phyloP scores from a whole-genome alignment of 345 rosid genomes.

The Eucalyptus pauciflora region DNA sequence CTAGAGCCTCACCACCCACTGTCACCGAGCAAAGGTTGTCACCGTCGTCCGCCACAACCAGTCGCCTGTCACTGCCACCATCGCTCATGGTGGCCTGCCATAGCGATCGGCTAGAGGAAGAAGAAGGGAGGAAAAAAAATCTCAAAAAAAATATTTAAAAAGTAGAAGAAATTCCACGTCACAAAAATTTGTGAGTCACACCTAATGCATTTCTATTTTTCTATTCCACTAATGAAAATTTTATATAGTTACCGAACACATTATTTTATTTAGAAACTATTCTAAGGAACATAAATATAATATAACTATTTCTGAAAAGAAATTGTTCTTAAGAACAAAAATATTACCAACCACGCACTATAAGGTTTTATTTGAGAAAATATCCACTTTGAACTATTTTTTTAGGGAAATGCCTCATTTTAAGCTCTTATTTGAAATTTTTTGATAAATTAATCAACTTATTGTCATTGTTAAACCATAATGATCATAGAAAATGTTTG shows the following conservation, averaged over 20 bases:
- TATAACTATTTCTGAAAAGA: too few relatives aligned
- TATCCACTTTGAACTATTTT: rapidly evolving
- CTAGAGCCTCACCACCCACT: too few relatives aligned
- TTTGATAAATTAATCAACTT: not conserved
- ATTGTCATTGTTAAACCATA: not conserved
- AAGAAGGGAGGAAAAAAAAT: too few relatives aligned
- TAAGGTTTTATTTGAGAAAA: not conserved
- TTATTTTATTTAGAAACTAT: rapidly evolving
- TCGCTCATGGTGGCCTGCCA: rapidly evolving
- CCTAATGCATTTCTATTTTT: rapidly evolving
- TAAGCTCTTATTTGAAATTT: not conserved
- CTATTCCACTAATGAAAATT: rapidly evolving
- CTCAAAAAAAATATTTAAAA: too few relatives aligned
- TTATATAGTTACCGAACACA: rapidly evolving
- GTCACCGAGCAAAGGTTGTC: rapidly evolving
- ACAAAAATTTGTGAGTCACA: too few relatives aligned
- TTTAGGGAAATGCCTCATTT: not conserved
- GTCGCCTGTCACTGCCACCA: rapidly evolving
- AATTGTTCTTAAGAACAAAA: too few relatives aligned
- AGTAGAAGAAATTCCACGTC: too few relatives aligned
- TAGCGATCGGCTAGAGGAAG: rapidly evolving
- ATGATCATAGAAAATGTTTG: not conserved
- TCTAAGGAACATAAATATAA: rapidly evolving
- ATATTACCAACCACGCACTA: rapidly evolving
- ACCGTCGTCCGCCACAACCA: rapidly evolving